A percentile compares a stretch with the other conserved stretches of the same genome.
Evolutionary conservation across 805 yeast species (phyloP).

Genomic region (Cyberlindnera suaveolens): DNA sequence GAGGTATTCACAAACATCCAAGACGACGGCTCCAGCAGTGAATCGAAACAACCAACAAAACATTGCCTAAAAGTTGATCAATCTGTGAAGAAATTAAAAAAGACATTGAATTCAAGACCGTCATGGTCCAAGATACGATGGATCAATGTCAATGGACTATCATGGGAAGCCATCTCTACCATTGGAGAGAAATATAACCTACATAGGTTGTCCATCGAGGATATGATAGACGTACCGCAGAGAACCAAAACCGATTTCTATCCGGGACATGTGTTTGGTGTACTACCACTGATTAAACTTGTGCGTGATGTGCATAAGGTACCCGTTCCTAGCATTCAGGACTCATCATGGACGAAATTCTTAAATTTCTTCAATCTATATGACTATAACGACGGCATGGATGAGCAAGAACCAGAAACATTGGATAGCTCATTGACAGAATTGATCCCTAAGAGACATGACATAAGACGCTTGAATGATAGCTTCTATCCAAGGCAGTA

Average conservation of each 20-base stretch:
- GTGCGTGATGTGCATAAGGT: conserved; percentile 18
- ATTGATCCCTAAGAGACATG: conserved; percentile 15
- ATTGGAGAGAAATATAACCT: conserved; percentile 39
- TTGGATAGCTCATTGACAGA: conserved; percentile 10
- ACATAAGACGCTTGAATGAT: conserved; percentile 31
- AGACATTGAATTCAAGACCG: conserved; percentile 32
- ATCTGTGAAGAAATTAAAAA: conserved; percentile 24
- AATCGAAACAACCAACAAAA: neutral
- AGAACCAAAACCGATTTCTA: conserved; percentile 53
- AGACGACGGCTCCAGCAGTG: conserved; percentile 29
- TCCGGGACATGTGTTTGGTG: conserved; percentile 44
- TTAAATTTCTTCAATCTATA: conserved; percentile 8
- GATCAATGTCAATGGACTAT: conserved; percentile 54
- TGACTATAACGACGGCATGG: conserved; percentile 4
- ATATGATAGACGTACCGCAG: conserved; percentile 58
- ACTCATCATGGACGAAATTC: conserved; percentile 6
- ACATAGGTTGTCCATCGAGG: conserved; percentile 54
- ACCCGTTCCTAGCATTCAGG: neutral
- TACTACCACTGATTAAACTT: conserved; percentile 46
- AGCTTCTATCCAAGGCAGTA: conserved; percentile 17
- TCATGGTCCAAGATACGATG: conserved; percentile 46
- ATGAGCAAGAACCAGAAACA: neutral
- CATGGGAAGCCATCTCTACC: conserved; percentile 51
- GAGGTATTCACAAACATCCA: conserved; percentile 7
- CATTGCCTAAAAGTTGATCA: conserved; percentile 8